These are phyloP conservation scores for Microdochium nivale DNA, from an alignment of 2,329 filamentous ascomycete species.

Conservation along the genomic window DNA sequence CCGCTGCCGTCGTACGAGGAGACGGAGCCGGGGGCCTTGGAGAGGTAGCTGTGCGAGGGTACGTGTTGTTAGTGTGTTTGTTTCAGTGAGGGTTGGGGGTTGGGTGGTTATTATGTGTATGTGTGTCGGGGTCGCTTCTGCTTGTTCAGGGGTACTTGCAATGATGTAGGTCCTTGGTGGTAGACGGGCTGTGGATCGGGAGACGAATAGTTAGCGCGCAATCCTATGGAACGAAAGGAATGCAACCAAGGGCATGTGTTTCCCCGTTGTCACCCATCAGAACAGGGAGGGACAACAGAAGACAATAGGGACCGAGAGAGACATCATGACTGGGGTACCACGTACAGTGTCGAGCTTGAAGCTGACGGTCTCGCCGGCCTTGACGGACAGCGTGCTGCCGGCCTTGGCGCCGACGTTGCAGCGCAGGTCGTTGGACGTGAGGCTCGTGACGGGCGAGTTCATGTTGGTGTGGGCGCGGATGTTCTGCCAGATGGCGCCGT, in stretches of 20 bases:
- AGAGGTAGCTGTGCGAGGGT: constrained; percentile 23
- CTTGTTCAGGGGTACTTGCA: constrained; percentile 16
- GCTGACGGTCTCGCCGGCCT: constrained; percentile 28
- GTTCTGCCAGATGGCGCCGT: constrained; percentile 26
- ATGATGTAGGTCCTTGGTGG: constrained; percentile 30
- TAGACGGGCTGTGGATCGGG: constrained; percentile 31
- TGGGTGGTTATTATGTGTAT: no score
- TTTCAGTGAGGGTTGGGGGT: background rate
- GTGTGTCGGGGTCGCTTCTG: no score
- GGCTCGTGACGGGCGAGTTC: constrained; percentile 36
- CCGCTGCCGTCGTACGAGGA: constrained; percentile 28
- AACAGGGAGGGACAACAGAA: no score
- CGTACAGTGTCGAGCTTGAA: constrained; percentile 25
- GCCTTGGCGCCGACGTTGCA: constrained; percentile 28
- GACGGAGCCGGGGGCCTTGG: constrained; percentile 26
- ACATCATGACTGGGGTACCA: background rate
- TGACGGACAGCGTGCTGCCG: constrained; percentile 24
- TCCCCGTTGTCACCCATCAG: no score
- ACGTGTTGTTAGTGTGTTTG: no score
- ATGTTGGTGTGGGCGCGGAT: constrained; percentile 38
- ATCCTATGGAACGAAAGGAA: no score
- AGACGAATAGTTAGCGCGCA: no score
- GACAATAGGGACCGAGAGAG: no score
- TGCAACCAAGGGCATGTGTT: no score
- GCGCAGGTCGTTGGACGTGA: constrained; percentile 28